phyloP scores from a whole-genome alignment of 2,329 filamentous ascomycete species.

The Fusarium sororula region DNA sequence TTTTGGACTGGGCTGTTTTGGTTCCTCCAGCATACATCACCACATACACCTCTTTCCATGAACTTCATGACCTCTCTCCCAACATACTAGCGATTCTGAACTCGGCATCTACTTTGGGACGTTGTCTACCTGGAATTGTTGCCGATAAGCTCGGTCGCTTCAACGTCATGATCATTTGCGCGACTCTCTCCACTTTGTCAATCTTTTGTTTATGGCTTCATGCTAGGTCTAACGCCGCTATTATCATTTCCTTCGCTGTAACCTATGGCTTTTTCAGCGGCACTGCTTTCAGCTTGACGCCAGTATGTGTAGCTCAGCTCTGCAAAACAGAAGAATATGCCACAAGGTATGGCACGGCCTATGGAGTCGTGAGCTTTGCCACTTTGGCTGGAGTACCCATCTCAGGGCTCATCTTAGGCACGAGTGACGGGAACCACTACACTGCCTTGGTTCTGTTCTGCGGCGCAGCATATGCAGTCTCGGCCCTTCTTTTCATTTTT shows the following conservation, averaged over 20 bases:
- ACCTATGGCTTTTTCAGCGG: not conserved
- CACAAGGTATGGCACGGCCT: not conserved
- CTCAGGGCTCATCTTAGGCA: rapidly evolving
- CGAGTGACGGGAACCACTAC: not conserved
- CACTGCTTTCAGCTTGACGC: not conserved
- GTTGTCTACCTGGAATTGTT: not conserved
- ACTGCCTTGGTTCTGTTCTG: not conserved
- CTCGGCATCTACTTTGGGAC: not conserved
- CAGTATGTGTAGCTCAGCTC: not conserved
- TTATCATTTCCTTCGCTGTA: not conserved
- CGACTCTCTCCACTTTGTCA: not conserved
- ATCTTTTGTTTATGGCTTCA: not conserved
- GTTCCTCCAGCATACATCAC: not conserved
- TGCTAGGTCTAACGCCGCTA: rapidly evolving
- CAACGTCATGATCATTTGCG: not conserved
- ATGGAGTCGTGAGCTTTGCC: not conserved
- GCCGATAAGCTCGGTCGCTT: not conserved
- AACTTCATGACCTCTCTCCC: rapidly evolving
- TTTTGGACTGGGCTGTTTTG: not conserved
- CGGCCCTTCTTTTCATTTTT: not conserved
- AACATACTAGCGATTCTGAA: not conserved
- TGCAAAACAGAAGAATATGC: not conserved
- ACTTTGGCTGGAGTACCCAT: not conserved
- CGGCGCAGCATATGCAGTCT: not conserved
- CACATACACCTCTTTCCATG: not conserved